Evolutionary conservation across 2,329 filamentous ascomycete species (phyloP).

Genomic region (Coniosporium tulheliwenetii): DNA sequence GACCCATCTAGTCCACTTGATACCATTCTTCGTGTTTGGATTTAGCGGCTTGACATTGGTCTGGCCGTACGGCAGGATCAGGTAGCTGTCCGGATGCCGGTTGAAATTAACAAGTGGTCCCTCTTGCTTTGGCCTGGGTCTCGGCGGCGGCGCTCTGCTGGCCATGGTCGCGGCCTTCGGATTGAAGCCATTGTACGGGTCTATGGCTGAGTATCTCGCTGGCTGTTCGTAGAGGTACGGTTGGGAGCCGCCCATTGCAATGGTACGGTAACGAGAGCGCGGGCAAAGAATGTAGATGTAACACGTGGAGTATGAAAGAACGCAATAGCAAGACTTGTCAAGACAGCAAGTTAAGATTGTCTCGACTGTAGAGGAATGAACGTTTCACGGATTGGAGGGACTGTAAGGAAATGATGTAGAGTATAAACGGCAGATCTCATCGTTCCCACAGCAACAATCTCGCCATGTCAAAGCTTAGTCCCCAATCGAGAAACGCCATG

Average conservation of each 20-base stretch:
- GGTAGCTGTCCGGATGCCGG: conserved; percentile 64
- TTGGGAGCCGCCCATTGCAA: conserved; percentile 38
- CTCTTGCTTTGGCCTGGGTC: conserved; percentile 45
- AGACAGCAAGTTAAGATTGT: no score
- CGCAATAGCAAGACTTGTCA: no score
- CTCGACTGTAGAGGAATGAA: no score
- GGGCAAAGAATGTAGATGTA: conserved; percentile 11
- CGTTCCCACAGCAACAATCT: no score
- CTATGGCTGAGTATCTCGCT: conserved; percentile 34
- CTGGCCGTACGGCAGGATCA: conserved; percentile 46
- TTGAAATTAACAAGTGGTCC: conserved; percentile 74
- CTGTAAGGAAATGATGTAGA: no score
- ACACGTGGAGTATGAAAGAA: no score
- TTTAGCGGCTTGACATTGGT: conserved; percentile 51
- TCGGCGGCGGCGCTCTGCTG: conserved; percentile 50
- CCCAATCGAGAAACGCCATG: no score
- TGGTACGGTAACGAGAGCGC: conserved; percentile 15
- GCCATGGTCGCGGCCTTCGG: conserved; percentile 74
- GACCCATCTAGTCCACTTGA: conserved; percentile 51
- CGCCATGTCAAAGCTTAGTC: no score
- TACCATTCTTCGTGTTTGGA: conserved; percentile 50
- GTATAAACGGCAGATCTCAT: no score
- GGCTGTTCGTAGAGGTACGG: conserved; percentile 61
- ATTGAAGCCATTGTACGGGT: conserved; percentile 51
- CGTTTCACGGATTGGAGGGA: no score